A percentile compares a stretch with the other conserved stretches of the same genome.
phyloP scores from a whole-genome alignment of 1,284 basidiomycete species.

The Agroathelia rolfsii region DNA sequence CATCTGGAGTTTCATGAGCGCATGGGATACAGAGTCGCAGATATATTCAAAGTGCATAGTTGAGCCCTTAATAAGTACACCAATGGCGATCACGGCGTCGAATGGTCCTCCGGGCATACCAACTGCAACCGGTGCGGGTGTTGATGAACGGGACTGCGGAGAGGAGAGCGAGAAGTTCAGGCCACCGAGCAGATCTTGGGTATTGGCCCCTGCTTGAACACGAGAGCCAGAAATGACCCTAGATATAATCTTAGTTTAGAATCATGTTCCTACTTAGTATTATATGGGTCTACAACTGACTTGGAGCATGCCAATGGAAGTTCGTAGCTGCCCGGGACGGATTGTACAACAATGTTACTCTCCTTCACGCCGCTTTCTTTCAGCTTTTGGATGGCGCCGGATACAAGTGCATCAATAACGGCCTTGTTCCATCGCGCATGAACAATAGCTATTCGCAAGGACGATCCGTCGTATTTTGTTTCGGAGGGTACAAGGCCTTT shows the following conservation, averaged over 20 bases:
- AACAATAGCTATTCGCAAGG: conserved; percentile 79
- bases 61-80: conserved; percentile 93
- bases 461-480: conserved; percentile 64
- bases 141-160: conserved; percentile 36
- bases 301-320: conserved; percentile 79
- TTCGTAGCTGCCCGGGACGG: conserved; percentile 91
- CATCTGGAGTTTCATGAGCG: conserved; percentile 88
- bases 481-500: conserved; percentile 68
- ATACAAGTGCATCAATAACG: conserved; percentile 78
- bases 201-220: conserved; percentile 63
- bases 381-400: conserved; percentile 69
- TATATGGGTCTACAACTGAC: conserved; percentile 31
- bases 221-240: conserved; percentile 82
- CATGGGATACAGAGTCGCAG: conserved; percentile 85
- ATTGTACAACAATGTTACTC: conserved; percentile 84
- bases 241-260: conserved; percentile 5
- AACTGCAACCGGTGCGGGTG: conserved; percentile 32
- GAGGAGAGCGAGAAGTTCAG: conserved; percentile 33
- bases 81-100: conserved; percentile 93
- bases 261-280: not conserved
- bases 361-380: conserved; percentile 82
- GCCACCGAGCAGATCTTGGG: conserved; percentile 74
- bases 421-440: conserved; percentile 89
- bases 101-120: conserved; percentile 60
- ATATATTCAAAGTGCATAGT: conserved; percentile 99